A percentile compares a stretch with the other conserved stretches of the same genome.
phyloP scores from a whole-genome alignment of 805 yeast species.

The Kazachstania psychrophila region DNA sequence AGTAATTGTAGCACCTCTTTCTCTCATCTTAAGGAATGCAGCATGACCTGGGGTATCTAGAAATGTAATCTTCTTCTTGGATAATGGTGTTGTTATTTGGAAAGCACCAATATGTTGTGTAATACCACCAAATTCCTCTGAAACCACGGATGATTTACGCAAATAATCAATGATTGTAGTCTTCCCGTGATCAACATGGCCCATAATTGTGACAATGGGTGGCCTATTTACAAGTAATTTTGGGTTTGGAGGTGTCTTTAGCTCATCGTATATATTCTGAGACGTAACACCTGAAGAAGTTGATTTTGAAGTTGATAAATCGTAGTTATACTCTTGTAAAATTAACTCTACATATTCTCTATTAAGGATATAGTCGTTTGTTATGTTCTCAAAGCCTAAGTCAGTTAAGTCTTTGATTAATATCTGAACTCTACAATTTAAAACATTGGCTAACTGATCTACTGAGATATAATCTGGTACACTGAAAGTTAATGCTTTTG shows the following conservation, averaged over 20 bases:
- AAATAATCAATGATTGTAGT: conserved; percentile 85
- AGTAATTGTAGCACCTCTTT: conserved; percentile 89
- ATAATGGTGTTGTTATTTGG: conserved; percentile 66
- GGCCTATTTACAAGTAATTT: conserved; percentile 56
- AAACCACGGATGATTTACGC: conserved; percentile 75
- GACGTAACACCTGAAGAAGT: conserved; percentile 40
- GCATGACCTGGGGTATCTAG: conserved; percentile 98
- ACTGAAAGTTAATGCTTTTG: conserved; percentile 18
- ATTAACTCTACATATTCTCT: conserved; percentile 77
- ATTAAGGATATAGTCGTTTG: conserved; percentile 71
- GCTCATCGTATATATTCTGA: conserved; percentile 41
- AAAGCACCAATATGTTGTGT: conserved; percentile 98
- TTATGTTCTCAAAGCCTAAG: conserved; percentile 64
- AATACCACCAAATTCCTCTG: conserved; percentile 87
- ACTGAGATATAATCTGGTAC: conserved; percentile 76
- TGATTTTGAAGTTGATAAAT: conserved; percentile 31
- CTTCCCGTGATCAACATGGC: conserved; percentile 98
- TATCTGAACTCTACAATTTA: conserved; percentile 54
- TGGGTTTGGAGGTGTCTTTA: conserved; percentile 45
- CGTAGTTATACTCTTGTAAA: conserved; percentile 82
- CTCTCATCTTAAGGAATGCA: conserved; percentile 91
- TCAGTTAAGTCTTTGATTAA: conserved; percentile 49
- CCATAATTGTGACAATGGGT: conserved; percentile 96
- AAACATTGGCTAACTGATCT: conserved; percentile 62
- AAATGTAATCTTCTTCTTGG: conserved; percentile 74